phyloP scores from a whole-genome alignment of 192 early-diverging fungal species.

The Podochytrium sp. region DNA sequence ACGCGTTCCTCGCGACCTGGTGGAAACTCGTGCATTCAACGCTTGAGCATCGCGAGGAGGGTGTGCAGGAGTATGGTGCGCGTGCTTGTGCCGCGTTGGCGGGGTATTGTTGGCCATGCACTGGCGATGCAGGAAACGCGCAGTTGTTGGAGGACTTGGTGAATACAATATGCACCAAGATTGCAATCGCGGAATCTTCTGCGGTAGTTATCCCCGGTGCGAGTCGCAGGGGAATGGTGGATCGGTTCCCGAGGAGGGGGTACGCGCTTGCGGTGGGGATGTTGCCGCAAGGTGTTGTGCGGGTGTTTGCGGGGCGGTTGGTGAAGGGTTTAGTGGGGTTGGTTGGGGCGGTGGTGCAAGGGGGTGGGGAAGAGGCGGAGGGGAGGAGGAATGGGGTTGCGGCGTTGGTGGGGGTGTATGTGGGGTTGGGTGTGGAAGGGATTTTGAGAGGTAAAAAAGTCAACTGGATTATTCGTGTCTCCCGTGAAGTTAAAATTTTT shows the following conservation, averaged over 20 bases:
- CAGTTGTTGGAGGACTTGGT: not conserved
- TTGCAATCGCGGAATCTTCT: not conserved
- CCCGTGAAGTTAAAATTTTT: not conserved
- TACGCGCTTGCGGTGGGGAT: slow-evolving; percentile 68
- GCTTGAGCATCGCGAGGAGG: slow-evolving; percentile 70
- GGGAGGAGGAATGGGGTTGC: slow-evolving; percentile 67
- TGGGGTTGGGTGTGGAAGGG: slow-evolving; percentile 8
- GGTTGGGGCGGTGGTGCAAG: slow-evolving; percentile 40
- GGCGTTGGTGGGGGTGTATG: slow-evolving; percentile 44
- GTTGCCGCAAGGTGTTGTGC: slow-evolving; percentile 37
- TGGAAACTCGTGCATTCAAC: slow-evolving; percentile 54
- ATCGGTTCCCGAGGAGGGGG: slow-evolving; percentile 60
- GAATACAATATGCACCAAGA: not conserved
- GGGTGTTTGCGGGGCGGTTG: slow-evolving; percentile 30
- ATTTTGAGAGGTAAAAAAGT: slow-evolving; percentile 1
- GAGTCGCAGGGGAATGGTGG: slow-evolving; percentile 13
- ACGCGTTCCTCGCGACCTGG: slow-evolving; percentile 40
- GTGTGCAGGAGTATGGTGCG: slow-evolving; percentile 53
- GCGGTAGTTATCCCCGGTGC: not conserved
- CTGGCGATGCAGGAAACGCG: not conserved
- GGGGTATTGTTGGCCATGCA: slow-evolving; percentile 11
- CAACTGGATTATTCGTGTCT: not conserved
- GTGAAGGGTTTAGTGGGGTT: slow-evolving; percentile 24
- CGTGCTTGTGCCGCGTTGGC: slow-evolving; percentile 19
- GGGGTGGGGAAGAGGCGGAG: slow-evolving; percentile 65